Conservation (phyloP, 495 filamentous ascomycete genomes). For the Neurospora tetrasperma region DNA sequence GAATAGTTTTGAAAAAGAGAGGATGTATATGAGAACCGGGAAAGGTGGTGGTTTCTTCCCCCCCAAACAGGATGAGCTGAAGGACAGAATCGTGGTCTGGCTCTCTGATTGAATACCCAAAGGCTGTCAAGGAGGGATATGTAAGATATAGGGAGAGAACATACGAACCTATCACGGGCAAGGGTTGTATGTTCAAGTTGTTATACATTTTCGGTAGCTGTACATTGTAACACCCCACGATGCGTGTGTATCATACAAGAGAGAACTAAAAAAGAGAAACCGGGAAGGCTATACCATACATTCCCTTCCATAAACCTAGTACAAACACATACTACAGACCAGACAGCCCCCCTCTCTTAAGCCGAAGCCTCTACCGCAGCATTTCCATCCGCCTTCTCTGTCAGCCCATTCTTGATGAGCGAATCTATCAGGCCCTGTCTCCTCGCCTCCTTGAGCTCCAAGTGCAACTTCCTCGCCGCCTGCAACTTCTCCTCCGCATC, state of each 20-base stretch:
- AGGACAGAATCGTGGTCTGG: neutral
- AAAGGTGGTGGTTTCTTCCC: too few relatives aligned
- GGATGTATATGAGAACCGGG: too few relatives aligned
- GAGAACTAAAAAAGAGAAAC: neutral
- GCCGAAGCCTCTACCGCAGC: slow-evolving; percentile 9
- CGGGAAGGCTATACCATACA: slow-evolving; percentile 2
- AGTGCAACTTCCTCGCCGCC: slow-evolving; percentile 28
- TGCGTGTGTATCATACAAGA: slow-evolving; percentile 12
- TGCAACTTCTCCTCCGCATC: slow-evolving; percentile 26
- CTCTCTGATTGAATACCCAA: neutral
- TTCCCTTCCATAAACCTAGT: slow-evolving; percentile 3
- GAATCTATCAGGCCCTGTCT: slow-evolving; percentile 24
- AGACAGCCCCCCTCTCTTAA: neutral
- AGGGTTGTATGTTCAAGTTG: neutral
- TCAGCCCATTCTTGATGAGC: slow-evolving; percentile 4
- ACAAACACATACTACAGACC: neutral
- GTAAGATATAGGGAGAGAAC: neutral
- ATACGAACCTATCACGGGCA: neutral
- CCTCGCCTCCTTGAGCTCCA: slow-evolving; percentile 34
- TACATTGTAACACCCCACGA: slow-evolving; percentile 11
- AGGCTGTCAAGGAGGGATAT: neutral
- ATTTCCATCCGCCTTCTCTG: slow-evolving; percentile 1
- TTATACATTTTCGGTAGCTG: slow-evolving; percentile 6
- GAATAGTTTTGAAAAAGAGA: neutral
- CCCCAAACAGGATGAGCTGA: too few relatives aligned